phyloP scores from a whole-genome alignment of 352 stramenopile species.

The Albugo laibachii region DNA sequence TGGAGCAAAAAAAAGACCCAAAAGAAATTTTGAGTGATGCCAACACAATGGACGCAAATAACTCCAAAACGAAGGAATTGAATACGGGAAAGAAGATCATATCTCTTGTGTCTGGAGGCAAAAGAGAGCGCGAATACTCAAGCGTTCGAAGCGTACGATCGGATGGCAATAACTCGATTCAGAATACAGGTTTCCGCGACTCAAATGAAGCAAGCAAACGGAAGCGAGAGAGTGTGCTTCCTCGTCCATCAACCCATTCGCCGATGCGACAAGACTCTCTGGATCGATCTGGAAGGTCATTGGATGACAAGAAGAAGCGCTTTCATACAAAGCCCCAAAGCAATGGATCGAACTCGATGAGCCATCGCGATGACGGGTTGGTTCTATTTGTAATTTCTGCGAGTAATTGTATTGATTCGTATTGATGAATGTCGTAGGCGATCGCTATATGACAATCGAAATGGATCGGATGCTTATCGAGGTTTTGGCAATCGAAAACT shows the following conservation, averaged over 20 bases:
- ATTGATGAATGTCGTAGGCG: no score
- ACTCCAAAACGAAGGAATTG: constrained; percentile 7
- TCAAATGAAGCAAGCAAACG: constrained; percentile 3
- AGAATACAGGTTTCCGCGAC: no score
- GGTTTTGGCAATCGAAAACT: no score
- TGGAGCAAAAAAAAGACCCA: constrained; percentile 13
- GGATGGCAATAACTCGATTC: no score
- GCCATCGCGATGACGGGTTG: constrained; percentile 17
- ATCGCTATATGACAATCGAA: no score
- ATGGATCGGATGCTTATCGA: no score
- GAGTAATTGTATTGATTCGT: no score
- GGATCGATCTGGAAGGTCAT: no score
- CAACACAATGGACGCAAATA: constrained; percentile 2
- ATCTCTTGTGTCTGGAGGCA: constrained; percentile 46
- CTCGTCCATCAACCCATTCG: neutral
- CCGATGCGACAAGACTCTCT: neutral
- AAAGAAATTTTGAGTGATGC: neutral
- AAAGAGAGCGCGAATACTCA: constrained; percentile 33
- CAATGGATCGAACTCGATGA: neutral
- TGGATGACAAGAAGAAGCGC: no score
- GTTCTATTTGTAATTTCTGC: no score
- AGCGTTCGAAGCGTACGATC: neutral
- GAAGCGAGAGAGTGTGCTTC: constrained; percentile 5
- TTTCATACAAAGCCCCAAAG: no score
- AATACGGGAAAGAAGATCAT: constrained; percentile 39